Percentiles rank a stretch among this genome's conserved stretches.
Evolutionary conservation across 805 yeast genomes (phyloP).

Genomic region (Candida pseudofarinosa): DNA sequence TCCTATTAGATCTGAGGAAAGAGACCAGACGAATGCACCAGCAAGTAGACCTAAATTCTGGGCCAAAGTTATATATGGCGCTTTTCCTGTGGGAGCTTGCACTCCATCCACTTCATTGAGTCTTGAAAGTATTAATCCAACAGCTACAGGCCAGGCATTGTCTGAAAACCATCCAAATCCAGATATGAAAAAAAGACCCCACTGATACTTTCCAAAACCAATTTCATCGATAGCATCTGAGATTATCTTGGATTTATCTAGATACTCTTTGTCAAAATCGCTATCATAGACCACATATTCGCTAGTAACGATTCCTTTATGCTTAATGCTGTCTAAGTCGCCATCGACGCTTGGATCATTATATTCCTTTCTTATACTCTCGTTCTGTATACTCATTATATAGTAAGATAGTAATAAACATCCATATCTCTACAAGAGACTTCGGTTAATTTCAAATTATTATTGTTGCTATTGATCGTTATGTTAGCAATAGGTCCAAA

Average conservation of each 20-base stretch:
- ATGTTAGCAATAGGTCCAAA: too few relatives aligned
- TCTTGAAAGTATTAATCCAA: slow-evolving; percentile 27
- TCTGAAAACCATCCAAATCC: slow-evolving; percentile 57
- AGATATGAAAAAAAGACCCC: slow-evolving; percentile 47
- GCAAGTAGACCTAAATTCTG: slow-evolving; percentile 36
- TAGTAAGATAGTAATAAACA: too few relatives aligned
- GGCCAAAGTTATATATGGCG: slow-evolving; percentile 39
- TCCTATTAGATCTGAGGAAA: slow-evolving; percentile 27
- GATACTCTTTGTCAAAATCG: slow-evolving; percentile 14
- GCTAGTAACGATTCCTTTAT: neutral
- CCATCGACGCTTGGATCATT: neutral
- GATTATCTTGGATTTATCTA: slow-evolving; percentile 19
- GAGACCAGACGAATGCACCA: slow-evolving; percentile 30
- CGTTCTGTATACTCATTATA: neutral
- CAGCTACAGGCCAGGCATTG: slow-evolving; percentile 38
- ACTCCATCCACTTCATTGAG: slow-evolving; percentile 33
- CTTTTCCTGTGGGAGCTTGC: slow-evolving; percentile 27
- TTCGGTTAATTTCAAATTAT: too few relatives aligned
- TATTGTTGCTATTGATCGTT: too few relatives aligned
- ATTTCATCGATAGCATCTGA: slow-evolving; percentile 30
- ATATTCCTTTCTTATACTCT: neutral
- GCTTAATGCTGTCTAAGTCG: neutral
- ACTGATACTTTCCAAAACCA: slow-evolving; percentile 45
- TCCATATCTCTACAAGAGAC: too few relatives aligned
- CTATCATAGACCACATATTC: neutral